A percentile compares a stretch with the other conserved stretches of the same genome.
Conservation (phyloP, 2,329 filamentous ascomycete genomes). For the Neonectria punicea region DNA sequence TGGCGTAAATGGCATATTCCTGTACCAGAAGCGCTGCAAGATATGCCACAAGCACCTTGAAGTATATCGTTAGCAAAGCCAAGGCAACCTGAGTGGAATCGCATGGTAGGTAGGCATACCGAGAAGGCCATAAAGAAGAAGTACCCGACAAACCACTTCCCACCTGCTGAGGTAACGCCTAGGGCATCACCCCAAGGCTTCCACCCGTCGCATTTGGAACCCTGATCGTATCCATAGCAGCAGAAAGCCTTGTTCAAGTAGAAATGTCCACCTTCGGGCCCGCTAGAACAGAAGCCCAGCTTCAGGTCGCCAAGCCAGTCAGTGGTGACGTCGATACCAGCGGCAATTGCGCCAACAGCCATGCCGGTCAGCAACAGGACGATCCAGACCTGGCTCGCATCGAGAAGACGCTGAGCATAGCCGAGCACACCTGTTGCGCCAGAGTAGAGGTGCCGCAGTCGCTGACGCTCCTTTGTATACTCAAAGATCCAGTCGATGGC, state of each 20-base stretch:
- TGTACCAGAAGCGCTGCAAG: slow-evolving; percentile 83
- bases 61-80: slow-evolving; percentile 28
- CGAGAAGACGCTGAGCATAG: slow-evolving; percentile 76
- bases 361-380: slow-evolving; percentile 88
- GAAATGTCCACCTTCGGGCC: slow-evolving; percentile 81
- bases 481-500: slow-evolving; percentile 99
- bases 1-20: slow-evolving; percentile 87
- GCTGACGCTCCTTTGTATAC: slow-evolving; percentile 94
- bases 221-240: slow-evolving; percentile 89
- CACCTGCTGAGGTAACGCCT: slow-evolving; percentile 71
- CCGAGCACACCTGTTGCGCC: slow-evolving; percentile 77
- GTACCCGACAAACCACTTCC: slow-evolving; percentile 86
- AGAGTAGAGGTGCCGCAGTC: slow-evolving; percentile 79
- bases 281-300: slow-evolving; percentile 84
- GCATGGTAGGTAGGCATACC: slow-evolving; percentile 59
- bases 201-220: slow-evolving; percentile 87
- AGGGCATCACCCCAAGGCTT: slow-evolving; percentile 83
- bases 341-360: slow-evolving; percentile 84
- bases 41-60: slow-evolving; percentile 78
- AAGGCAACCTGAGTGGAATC: not conserved
- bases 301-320: slow-evolving; percentile 96
- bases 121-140: slow-evolving; percentile 87
- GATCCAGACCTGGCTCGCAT: slow-evolving; percentile 92
- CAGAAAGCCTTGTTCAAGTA: slow-evolving; percentile 94
- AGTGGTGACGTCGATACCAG: slow-evolving; percentile 87